phyloP scores from a whole-genome alignment of 139 green algal genomes.

The Micractinium conductrix region DNA sequence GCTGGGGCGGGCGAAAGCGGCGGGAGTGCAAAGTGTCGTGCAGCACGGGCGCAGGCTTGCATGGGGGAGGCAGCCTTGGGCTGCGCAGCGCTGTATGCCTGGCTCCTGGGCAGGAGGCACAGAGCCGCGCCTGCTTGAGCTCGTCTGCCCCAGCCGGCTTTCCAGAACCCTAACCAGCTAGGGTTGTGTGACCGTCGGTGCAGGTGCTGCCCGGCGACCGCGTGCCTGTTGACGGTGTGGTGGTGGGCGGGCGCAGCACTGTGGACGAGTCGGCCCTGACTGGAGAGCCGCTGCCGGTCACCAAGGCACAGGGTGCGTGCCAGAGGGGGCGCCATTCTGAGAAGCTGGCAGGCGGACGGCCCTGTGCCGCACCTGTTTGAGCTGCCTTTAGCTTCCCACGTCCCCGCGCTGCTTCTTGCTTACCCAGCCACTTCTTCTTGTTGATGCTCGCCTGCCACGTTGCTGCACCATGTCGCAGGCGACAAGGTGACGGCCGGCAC shows the following conservation, averaged over 20 bases:
- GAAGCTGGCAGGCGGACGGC: not conserved
- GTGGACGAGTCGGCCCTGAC: conserved; percentile 87
- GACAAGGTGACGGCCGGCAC: conserved; percentile 83
- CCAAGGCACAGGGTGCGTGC: conserved; percentile 53
- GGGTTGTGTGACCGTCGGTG: no score
- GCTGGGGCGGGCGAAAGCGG: no score
- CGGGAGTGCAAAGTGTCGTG: no score
- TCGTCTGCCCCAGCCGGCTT: no score
- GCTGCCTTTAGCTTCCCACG: not conserved
- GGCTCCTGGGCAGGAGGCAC: no score
- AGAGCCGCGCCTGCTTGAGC: no score
- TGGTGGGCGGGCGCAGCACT: conserved; percentile 66
- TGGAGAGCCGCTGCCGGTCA: conserved; percentile 85
- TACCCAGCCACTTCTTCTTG: no score
- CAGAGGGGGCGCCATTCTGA: not conserved
- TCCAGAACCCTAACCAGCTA: no score
- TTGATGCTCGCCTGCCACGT: no score
- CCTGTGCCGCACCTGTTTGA: not conserved
- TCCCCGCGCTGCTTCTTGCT: not conserved
- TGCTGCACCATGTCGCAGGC: conserved; percentile 45
- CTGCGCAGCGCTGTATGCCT: no score
- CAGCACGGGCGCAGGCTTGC: no score
- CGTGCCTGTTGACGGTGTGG: conserved; percentile 86
- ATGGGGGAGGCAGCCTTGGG: no score
- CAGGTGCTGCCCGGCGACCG: conserved; percentile 85